Evolutionary conservation across 2,329 filamentous ascomycete species (phyloP), one percentile per base, ranked within the genome.

Genomic region (Diplodia scrobiculata): DNA sequence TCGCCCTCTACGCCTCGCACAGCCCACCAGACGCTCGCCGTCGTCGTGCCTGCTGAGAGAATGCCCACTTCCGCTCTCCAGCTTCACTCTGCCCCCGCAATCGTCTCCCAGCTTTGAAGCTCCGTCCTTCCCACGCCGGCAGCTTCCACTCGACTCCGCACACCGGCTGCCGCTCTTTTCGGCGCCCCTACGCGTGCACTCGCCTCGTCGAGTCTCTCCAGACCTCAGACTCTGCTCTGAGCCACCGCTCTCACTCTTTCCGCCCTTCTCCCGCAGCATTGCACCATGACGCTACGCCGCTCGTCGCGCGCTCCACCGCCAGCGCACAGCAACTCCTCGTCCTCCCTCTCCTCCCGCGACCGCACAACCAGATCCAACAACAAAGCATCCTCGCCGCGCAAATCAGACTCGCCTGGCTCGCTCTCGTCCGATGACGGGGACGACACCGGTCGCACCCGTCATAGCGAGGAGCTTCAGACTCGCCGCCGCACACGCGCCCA

Each of bases 221-320:
- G n/a, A 27, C 14, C 29, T 50, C 54, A 41, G 47, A 34, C 41
- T 58, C n/a, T 47, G 38, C 36, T 65, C 38, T 17, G 45, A 38
- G 63, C 14, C 55, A 32, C 38, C 54, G n/a, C 41, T 27, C 51
- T 29, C 21, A 21, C 41, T 9, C 64, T 63, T 64, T 66, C 17
- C 60, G 38, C 27, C 17, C 60, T 67, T 32, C 36, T 51, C 41
- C 34, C n/a, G 13, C 41, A 59, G 48, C 62, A 66, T 68, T 65
- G 64, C 47, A 70, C 72, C 70, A 86, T 86, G 84, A 84, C 90
- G 76, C 91, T 91, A 77, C 90, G 94, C 81, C 91, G 94, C 78
- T 97, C 93, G 75, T 95, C 93, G 79, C 89, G 94, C 85, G 92
- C 92, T 82, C 85, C 86, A 73, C 81, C 83, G 69, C 89, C 73